Conservation (phyloP, 169 alveolate genomes). For the Cryptosporidium parvum region DNA sequence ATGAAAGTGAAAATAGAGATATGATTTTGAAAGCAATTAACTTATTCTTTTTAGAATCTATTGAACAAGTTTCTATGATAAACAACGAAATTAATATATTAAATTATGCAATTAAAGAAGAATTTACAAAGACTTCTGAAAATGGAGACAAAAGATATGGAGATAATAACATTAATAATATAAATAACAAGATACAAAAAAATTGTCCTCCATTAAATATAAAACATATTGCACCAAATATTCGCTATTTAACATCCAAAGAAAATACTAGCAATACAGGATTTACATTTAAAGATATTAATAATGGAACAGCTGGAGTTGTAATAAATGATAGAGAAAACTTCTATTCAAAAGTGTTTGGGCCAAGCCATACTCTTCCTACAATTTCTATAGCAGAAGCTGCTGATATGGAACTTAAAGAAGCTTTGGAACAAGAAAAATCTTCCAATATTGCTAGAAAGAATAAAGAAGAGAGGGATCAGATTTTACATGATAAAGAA, state of each 20-base stretch:
- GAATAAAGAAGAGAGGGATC: constrained; percentile 27
- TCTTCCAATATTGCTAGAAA: constrained; percentile 1
- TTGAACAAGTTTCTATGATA: constrained; percentile 24
- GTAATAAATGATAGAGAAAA: neutral
- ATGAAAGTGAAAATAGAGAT: constrained; percentile 30
- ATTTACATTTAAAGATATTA: neutral
- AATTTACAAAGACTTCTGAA: neutral
- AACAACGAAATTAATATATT: constrained; percentile 17
- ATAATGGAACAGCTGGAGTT: neutral
- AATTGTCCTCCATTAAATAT: neutral
- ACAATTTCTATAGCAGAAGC: constrained; percentile 70
- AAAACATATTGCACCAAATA: constrained; percentile 40
- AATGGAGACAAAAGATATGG: neutral
- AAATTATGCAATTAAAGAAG: neutral
- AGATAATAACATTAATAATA: neutral
- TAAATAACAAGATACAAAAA: too few relatives aligned
- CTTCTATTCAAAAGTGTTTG: constrained; percentile 45
- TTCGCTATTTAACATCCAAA: constrained; percentile 15
- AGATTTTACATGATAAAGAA: constrained; percentile 31
- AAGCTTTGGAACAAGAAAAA: constrained; percentile 64
- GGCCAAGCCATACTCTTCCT: constrained; percentile 71
- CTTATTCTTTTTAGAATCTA: constrained; percentile 48
- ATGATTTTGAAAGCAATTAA: constrained; percentile 25
- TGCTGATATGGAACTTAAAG: constrained; percentile 59
- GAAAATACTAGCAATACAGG: neutral